Evolutionary conservation across 441 rosid genomes (phyloP).

Genomic region (Hura crepitans): DNA sequence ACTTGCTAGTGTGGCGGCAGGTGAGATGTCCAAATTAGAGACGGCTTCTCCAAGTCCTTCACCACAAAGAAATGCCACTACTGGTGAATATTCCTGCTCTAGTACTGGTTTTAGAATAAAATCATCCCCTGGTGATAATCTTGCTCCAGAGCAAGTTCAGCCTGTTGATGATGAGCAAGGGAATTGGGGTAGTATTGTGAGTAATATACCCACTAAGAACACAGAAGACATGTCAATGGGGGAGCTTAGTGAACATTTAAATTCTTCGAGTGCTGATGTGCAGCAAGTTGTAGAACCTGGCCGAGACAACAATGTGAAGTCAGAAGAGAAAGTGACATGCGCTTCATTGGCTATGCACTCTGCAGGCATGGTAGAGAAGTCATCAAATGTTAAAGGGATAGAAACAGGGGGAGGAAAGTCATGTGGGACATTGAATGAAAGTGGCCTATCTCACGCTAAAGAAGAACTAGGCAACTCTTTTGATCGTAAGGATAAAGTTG

Average conservation of each 20-base stretch:
- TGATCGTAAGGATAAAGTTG: conserved; percentile 29
- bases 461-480: conserved; percentile 22
- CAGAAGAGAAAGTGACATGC: conserved; percentile 27
- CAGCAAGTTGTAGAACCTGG: conserved; percentile 40
- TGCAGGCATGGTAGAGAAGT: conserved; percentile 25
- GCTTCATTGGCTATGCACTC: conserved; percentile 21
- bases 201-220: conserved; percentile 26
- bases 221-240: conserved; percentile 29
- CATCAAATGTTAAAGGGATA: conserved; percentile 27
- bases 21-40: conserved; percentile 72
- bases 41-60: conserved; percentile 51
- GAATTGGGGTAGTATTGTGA: conserved; percentile 29
- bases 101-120: conserved; percentile 40
- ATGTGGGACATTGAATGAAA: conserved; percentile 24
- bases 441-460: conserved; percentile 24
- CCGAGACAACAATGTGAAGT: conserved; percentile 38
- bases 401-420: conserved; percentile 30
- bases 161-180: conserved; percentile 36
- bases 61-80: conserved; percentile 38
- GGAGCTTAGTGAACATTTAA: conserved; percentile 33
- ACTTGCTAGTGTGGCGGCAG: conserved; percentile 95
- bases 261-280: conserved; percentile 37
- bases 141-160: conserved; percentile 29
- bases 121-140: conserved; percentile 31
- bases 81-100: conserved; percentile 32